Percentiles rank a stretch among this genome's conserved stretches.
phyloP scores from a whole-genome alignment of 108 stramenopile genomes.

The Epithemia pelagica region DNA sequence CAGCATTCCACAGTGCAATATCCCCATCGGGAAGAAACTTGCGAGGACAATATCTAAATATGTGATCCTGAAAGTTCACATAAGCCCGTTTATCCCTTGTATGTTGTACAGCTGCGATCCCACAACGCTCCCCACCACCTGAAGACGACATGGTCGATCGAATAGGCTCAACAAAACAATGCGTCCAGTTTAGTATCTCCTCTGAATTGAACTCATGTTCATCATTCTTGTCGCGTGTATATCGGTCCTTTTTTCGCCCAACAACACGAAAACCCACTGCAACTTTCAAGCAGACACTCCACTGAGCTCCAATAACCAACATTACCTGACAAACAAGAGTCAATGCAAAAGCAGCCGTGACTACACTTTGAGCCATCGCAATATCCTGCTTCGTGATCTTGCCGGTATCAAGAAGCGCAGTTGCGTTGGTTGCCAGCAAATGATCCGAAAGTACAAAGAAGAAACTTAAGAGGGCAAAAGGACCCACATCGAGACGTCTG shows the following conservation, averaged over 20 bases:
- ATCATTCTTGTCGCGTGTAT: neutral
- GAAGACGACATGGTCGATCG: neutral
- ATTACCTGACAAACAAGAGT: slow-evolving; percentile 17
- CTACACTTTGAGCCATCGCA: neutral
- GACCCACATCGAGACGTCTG: slow-evolving; percentile 42
- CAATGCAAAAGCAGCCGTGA: slow-evolving; percentile 15
- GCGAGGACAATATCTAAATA: slow-evolving; percentile 26
- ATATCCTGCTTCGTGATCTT: neutral
- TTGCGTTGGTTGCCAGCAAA: neutral
- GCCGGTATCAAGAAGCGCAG: neutral
- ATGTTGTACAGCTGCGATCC: neutral
- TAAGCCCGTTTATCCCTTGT: neutral
- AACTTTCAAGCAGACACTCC: slow-evolving; percentile 40
- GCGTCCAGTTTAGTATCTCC: slow-evolving; percentile 16
- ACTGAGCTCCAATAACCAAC: slow-evolving; percentile 36
- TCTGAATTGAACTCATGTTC: neutral
- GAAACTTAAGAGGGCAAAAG: slow-evolving; percentile 36
- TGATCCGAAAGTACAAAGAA: slow-evolving; percentile 30
- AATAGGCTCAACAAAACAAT: slow-evolving; percentile 29
- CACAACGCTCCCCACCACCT: neutral
- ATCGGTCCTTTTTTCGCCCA: neutral
- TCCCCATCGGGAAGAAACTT: slow-evolving; percentile 8
- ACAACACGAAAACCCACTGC: slow-evolving; percentile 17
- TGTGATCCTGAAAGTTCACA: slow-evolving; percentile 34
- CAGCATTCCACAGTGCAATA: slow-evolving; percentile 19